These are phyloP conservation scores for Glycine latifolia DNA, from an alignment of 306 rosid genomes.

Conservation along the genomic window DNA sequence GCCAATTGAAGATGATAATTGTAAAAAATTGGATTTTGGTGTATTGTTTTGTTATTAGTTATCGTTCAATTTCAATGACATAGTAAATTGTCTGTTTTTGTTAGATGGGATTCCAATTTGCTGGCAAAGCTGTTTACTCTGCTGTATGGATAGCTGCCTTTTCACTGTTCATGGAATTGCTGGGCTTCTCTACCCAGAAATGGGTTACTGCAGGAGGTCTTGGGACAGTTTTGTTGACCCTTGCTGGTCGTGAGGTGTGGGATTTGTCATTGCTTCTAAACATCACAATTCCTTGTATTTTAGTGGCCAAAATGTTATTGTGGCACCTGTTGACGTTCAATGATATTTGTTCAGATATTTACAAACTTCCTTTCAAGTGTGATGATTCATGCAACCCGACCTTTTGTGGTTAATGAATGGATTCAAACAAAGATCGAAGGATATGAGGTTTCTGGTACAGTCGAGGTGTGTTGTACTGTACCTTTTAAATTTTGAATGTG, in stretches of 20 bases:
- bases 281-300: constrained; percentile 23
- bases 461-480: constrained; percentile 71
- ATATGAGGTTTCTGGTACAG: constrained; percentile 96
- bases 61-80: constrained; percentile 33
- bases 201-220: constrained; percentile 99
- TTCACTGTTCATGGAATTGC: constrained; percentile 91
- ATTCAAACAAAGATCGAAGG: constrained; percentile 96
- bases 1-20: constrained; percentile 11
- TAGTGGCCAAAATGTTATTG: constrained; percentile 18
- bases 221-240: constrained; percentile 95
- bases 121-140: constrained; percentile 87
- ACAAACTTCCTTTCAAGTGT: constrained; percentile 97
- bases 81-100: constrained; percentile 36
- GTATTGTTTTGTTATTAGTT: constrained; percentile 33
- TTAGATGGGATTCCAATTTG: constrained; percentile 98
- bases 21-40: constrained; percentile 25
- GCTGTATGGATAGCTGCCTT: constrained; percentile 97
- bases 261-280: constrained; percentile 19
- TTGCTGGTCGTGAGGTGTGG: constrained; percentile 97
- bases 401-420: constrained; percentile 94
- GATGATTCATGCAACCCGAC: constrained; percentile 97
- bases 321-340: constrained; percentile 38
- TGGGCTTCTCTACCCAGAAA: constrained; percentile 94
- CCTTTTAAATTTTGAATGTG: constrained; percentile 30
- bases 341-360: constrained; percentile 70